These are phyloP conservation scores for Hygrophorus russula DNA, from an alignment of 768 basidiomycete species.

Conservation along the genomic window DNA sequence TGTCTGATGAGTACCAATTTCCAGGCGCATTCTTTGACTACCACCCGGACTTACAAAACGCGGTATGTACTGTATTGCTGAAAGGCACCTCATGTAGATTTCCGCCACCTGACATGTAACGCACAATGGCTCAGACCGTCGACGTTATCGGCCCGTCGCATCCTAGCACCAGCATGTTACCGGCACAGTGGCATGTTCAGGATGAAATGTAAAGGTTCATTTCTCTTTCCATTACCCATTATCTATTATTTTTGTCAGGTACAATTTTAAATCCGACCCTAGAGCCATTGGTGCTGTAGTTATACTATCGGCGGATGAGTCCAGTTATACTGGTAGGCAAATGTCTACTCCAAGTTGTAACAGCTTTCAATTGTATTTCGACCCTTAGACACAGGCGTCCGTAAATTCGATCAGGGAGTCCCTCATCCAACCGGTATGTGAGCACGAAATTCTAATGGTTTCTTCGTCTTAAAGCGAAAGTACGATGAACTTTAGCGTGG, in stretches of 20 bases:
- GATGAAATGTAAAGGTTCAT: conserved; percentile 45
- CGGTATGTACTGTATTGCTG: conserved; percentile 29
- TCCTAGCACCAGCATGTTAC: conserved; percentile 49
- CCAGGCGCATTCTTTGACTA: conserved; percentile 58
- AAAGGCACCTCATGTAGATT: neutral
- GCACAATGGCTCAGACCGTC: conserved; percentile 34
- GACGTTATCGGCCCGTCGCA: conserved; percentile 44
- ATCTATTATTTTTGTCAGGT: conserved; percentile 24
- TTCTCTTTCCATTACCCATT: neutral
- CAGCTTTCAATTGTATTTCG: neutral
- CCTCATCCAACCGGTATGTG: conserved; percentile 68
- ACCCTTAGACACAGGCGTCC: conserved; percentile 30
- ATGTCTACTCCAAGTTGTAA: neutral
- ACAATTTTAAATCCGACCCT: conserved; percentile 67
- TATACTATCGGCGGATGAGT: conserved; percentile 54
- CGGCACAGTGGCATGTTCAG: conserved; percentile 36
- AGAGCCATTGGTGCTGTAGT: conserved; percentile 50
- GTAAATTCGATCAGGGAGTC: conserved; percentile 51
- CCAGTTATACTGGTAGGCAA: conserved; percentile 40
- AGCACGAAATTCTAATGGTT: neutral
- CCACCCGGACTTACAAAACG: conserved; percentile 54
- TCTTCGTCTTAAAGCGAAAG: neutral
- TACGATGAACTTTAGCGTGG: conserved; percentile 47
- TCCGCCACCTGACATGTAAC: neutral
- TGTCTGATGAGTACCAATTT: neutral